These are phyloP conservation scores for Aspergillus floridensis DNA, from an alignment of 2,329 filamentous ascomycete species.

Conservation along the genomic window DNA sequence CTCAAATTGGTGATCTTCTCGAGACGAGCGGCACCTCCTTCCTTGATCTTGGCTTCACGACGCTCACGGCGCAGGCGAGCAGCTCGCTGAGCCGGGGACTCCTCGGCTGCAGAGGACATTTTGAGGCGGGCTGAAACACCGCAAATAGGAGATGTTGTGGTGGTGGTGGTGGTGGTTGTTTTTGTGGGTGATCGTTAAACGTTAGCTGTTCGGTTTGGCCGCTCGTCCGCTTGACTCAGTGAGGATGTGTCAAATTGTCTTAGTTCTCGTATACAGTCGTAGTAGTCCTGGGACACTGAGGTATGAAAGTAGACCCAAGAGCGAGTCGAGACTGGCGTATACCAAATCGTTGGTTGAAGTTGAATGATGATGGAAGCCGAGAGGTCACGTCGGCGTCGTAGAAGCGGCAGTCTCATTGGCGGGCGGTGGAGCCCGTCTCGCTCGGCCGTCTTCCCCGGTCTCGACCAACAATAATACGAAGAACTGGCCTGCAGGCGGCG, in stretches of 20 bases:
- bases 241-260: neutral
- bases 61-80: slow-evolving; percentile 63
- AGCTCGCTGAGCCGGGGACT: slow-evolving; percentile 50
- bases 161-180: neutral
- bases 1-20: slow-evolving; percentile 62
- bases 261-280: neutral
- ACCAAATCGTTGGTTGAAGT: neutral
- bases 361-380: neutral
- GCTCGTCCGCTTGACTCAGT: neutral
- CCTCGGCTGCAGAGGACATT: slow-evolving; percentile 33
- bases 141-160: slow-evolving; percentile 22
- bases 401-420: neutral
- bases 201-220: neutral
- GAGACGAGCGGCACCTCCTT: slow-evolving; percentile 57
- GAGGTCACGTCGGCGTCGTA: neutral
- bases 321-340: neutral
- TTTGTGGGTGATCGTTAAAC: slow-evolving; percentile 1
- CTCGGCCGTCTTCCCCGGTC: neutral
- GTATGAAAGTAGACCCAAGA: neutral
- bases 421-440: neutral
- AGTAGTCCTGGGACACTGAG: neutral
- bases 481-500: too few relatives aligned
- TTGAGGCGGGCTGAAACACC: neutral
- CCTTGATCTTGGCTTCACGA: slow-evolving; percentile 61
- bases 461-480: neutral